Evolutionary conservation across 2,329 filamentous ascomycete genomes (phyloP).

Genomic region (Curvularia verruculosa): DNA sequence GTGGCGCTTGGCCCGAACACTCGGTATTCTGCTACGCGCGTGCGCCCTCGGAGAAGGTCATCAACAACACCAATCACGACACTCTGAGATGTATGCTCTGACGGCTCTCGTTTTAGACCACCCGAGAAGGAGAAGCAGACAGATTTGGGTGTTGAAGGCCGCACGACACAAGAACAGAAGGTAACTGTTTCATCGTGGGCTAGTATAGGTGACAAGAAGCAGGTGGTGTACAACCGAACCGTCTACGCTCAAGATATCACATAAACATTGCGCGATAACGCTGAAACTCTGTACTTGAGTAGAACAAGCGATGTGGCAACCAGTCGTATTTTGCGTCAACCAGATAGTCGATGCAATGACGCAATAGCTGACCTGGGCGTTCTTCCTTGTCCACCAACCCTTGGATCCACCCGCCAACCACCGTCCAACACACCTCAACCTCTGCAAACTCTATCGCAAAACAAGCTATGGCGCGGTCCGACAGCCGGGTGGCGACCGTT

Average conservation of each 20-base stretch:
- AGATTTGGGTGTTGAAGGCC: not conserved
- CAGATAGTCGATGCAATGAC: constrained; percentile 3
- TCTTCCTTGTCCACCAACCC: not conserved
- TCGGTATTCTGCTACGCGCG: not conserved
- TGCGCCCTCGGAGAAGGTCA: not conserved
- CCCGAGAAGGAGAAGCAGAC: not conserved
- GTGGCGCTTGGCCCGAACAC: not conserved
- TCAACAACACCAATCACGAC: not conserved
- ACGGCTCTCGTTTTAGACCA: not conserved
- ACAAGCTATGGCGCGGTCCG: not conserved
- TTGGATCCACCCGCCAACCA: not conserved
- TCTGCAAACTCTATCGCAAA: not conserved
- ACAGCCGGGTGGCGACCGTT: constrained; percentile 1
- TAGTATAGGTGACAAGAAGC: not conserved
- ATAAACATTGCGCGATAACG: not conserved
- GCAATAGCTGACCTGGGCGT: constrained; percentile 1
- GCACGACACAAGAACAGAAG: not conserved
- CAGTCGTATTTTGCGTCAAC: not conserved
- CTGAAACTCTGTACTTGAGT: not conserved
- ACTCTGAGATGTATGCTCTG: no score
- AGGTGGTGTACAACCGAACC: not conserved
- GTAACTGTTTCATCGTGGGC: not conserved
- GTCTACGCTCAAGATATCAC: not conserved
- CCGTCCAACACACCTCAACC: constrained; percentile 1
- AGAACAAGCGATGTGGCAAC: not conserved